Conservation (phyloP, 805 yeast species). For the Candida koratica region DNA sequence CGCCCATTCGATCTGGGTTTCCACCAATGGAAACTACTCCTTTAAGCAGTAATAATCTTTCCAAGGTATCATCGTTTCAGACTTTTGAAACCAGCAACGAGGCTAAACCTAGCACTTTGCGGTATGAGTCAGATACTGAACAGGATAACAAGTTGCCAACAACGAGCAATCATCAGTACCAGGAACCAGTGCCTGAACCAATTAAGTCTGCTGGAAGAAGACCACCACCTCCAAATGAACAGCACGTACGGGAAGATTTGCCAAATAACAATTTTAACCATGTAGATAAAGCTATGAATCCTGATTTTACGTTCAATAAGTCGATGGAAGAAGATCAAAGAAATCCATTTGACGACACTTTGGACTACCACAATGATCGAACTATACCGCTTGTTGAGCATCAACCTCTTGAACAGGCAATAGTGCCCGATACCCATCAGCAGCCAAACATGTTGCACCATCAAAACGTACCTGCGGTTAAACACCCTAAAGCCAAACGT, state of each 20-base stretch:
- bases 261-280: not conserved
- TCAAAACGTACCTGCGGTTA: slow-evolving; percentile 16
- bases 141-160: slow-evolving; percentile 28
- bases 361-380: slow-evolving; percentile 23
- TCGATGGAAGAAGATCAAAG: slow-evolving; percentile 18
- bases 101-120: no score
- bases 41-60: slow-evolving; percentile 7
- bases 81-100: slow-evolving; percentile 18
- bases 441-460: slow-evolving; percentile 6
- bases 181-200: slow-evolving; percentile 25
- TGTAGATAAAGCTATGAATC: slow-evolving; percentile 2
- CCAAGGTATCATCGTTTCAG: slow-evolving; percentile 9
- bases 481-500: slow-evolving; percentile 26
- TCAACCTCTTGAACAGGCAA: slow-evolving; percentile 13
- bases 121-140: slow-evolving; percentile 12
- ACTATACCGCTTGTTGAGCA: slow-evolving; percentile 18
- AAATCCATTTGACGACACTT: slow-evolving; percentile 14
- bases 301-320: slow-evolving; percentile 20
- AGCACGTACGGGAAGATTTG: not conserved
- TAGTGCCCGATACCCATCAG: not conserved
- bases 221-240: slow-evolving; percentile 20
- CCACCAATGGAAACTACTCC: slow-evolving; percentile 15
- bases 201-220: slow-evolving; percentile 17
- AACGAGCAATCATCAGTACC: slow-evolving; percentile 22
- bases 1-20: slow-evolving; percentile 13